Percentiles rank a stretch among this genome's conserved stretches.
These are phyloP conservation scores for Pontederia crassipes DNA, from an alignment of 176 grass and related monocot species.

Conservation along the genomic window DNA sequence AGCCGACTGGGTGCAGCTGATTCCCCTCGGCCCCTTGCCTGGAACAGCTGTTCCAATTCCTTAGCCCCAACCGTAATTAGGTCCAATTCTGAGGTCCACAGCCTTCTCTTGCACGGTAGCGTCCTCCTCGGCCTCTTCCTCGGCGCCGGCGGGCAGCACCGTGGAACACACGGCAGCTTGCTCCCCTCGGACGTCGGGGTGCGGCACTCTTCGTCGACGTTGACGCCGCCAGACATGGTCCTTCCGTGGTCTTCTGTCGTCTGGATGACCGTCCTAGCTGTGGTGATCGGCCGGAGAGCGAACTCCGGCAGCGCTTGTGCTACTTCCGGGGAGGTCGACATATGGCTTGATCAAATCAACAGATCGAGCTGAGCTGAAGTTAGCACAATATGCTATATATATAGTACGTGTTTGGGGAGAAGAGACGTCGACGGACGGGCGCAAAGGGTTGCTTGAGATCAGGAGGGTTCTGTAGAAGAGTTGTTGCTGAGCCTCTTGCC, in stretches of 20 bases:
- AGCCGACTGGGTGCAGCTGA: too few relatives aligned
- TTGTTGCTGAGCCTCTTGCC: neutral
- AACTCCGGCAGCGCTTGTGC: neutral
- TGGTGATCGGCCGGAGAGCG: slow-evolving; percentile 6
- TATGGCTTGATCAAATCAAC: neutral
- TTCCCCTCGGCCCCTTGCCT: neutral
- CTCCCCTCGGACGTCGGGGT: slow-evolving; percentile 18
- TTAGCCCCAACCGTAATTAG: slow-evolving; percentile 8
- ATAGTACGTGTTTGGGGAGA: too few relatives aligned
- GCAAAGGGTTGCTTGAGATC: neutral
- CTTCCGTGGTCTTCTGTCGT: neutral
- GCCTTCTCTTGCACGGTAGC: neutral
- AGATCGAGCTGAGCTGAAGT: neutral
- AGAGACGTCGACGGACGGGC: neutral
- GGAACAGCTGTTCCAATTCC: slow-evolving; percentile 24
- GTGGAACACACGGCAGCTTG: slow-evolving; percentile 7
- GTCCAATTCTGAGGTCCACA: neutral
- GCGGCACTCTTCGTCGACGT: neutral
- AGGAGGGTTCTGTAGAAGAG: neutral
- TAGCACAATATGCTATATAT: too few relatives aligned
- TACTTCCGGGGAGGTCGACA: slow-evolving; percentile 8
- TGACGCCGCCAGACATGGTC: neutral
- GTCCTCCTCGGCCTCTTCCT: slow-evolving; percentile 25
- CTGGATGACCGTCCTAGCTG: neutral
- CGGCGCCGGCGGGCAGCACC: slow-evolving; percentile 24